Evolutionary conservation across 1,284 basidiomycete species (phyloP).

Genomic region (Neolentinus lepideus): DNA sequence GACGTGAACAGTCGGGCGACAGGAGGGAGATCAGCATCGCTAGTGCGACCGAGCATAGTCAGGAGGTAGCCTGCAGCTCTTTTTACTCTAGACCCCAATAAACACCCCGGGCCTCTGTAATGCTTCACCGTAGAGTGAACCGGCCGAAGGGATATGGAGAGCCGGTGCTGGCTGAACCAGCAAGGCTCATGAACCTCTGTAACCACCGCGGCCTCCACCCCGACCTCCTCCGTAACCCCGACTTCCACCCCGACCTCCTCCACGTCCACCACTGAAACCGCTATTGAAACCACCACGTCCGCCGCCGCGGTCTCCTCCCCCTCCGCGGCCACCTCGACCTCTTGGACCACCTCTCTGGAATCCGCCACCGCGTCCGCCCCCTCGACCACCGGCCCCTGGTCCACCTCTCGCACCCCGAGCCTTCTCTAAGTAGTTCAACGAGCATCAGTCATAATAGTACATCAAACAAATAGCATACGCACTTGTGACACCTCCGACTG

Average conservation of each 20-base stretch:
- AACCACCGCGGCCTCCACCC: constrained; percentile 28
- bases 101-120: background rate
- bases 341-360: constrained; percentile 25
- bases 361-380: constrained; percentile 39
- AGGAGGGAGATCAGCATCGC: background rate
- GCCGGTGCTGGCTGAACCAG: background rate
- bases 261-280: constrained; percentile 33
- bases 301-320: constrained; percentile 37
- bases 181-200: constrained; percentile 35
- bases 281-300: constrained; percentile 31
- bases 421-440: constrained; percentile 15
- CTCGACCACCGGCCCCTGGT: constrained; percentile 26
- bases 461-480: constrained; percentile 39
- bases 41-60: background rate
- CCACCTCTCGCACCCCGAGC: constrained; percentile 39
- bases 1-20: background rate
- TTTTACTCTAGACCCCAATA: background rate
- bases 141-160: background rate
- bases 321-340: constrained; percentile 26
- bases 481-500: constrained; percentile 45
- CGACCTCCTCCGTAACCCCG: constrained; percentile 32
- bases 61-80: background rate
- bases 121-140: background rate
- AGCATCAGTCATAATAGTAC: constrained; percentile 12
- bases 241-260: constrained; percentile 31